Evolutionary conservation across 371 early-diverging fungal genomes (phyloP), one percentile per base, ranked within the genome.

Genomic region (Furculomyces boomerangus): DNA sequence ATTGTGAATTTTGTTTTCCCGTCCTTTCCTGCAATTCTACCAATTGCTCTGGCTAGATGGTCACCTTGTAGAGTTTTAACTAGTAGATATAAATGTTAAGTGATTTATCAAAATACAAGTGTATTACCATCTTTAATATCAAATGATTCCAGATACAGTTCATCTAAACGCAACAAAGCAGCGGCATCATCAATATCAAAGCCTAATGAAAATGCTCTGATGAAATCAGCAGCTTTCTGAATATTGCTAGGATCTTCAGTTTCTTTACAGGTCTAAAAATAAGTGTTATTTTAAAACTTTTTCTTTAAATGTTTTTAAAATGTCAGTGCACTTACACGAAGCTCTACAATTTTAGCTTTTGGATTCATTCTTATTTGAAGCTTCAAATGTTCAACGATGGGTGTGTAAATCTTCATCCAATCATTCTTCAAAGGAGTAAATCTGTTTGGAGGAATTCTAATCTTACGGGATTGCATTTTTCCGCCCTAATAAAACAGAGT

Each of bases 391-490:
- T 95, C 92, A 7, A 99, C 98, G 29, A 99, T 74, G n/a, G 99
- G 98, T 29, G 95, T 83, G 73, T 99, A 99, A 61, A 99, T 84
- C 64, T 98, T 90, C 61, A 95, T 62, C 99, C 99, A 99, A 51
- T 88, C 79, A 50, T 85, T 80, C 68, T 92, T 96, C 44, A 99
- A 73, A 18, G 91, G 90, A 18, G 88, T 76, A 62, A 98, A 70
- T 57, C 96, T 83, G 63, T 94, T 87, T 35, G 83, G 81, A 25
- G 98, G 99, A 56, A 99, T 86, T 30, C 87, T 83, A 50, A 95
- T 77, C 60, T 76, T 82, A 57, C 94, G 86, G 54, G 67, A 62
- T 57, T 86, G 81, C 49, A 63, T 62, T 35, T 59, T 67, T 22
- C 52, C 52, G 31, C 24, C 24, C 52, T 51, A 51, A 14, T 24